A percentile compares a stretch with the other conserved stretches of the same genome.
Evolutionary conservation across 139 green algal species (phyloP).

Genomic region (Zygnema cylindricum): DNA sequence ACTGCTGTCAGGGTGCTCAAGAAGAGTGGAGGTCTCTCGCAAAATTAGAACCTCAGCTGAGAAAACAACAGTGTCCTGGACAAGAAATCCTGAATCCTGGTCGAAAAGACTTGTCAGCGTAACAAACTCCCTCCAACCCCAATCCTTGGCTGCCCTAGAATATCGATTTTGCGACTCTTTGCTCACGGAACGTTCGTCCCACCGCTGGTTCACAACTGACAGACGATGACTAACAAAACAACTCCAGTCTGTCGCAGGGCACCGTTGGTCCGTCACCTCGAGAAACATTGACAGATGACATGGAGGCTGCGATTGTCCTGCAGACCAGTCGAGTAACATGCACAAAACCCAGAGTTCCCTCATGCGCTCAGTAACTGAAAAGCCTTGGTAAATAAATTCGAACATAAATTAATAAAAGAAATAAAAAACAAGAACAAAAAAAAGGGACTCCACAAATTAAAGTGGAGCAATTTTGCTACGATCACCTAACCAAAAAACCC

Average conservation of each 20-base stretch:
- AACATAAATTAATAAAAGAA: too few species aligned
- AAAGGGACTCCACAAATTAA: too few species aligned
- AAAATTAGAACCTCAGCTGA: slow-evolving; percentile 76
- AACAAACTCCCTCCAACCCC: slow-evolving; percentile 80
- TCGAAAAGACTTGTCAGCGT: slow-evolving; percentile 77
- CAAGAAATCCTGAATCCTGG: slow-evolving; percentile 72
- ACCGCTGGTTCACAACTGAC: slow-evolving; percentile 73
- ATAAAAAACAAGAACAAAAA: too few species aligned
- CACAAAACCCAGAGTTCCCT: too few species aligned
- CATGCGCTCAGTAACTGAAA: too few species aligned
- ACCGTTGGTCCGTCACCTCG: slow-evolving; percentile 72
- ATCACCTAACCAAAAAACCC: too few species aligned
- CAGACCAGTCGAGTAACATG: too few species aligned
- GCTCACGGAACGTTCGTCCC: slow-evolving; percentile 62
- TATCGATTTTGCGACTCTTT: slow-evolving; percentile 80
- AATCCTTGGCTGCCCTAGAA: slow-evolving; percentile 75
- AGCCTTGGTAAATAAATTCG: too few species aligned
- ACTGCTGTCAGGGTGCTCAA: slow-evolving; percentile 20
- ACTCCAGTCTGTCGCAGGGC: slow-evolving; percentile 65
- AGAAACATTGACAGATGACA: slow-evolving; percentile 79
- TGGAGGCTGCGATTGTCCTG: slow-evolving; percentile 71
- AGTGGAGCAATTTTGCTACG: too few species aligned
- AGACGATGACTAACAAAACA: slow-evolving; percentile 78
- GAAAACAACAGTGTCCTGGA: slow-evolving; percentile 72
- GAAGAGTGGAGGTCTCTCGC: slow-evolving; percentile 66